phyloP scores from a whole-genome alignment of 176 grass and related monocot genomes.

The Calamus simplicifolius region DNA sequence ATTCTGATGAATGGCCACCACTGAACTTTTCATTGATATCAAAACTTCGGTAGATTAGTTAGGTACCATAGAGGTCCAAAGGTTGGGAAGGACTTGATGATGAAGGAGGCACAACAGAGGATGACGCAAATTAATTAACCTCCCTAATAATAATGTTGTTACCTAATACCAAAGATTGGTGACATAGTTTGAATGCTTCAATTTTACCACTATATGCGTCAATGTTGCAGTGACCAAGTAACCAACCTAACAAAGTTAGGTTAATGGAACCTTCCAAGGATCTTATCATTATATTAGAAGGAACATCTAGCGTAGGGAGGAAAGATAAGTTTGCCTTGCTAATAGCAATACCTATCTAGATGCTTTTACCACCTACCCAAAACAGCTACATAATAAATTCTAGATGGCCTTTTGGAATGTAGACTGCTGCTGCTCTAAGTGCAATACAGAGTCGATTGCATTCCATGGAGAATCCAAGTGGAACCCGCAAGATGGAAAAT shows the following conservation, averaged over 20 bases:
- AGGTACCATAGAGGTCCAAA: slow-evolving; percentile 39
- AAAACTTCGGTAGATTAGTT: slow-evolving; percentile 31
- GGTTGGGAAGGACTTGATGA: slow-evolving; percentile 26
- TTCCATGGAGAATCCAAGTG: no score
- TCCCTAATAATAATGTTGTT: slow-evolving; percentile 24
- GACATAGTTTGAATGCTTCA: slow-evolving; percentile 34
- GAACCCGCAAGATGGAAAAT: no score
- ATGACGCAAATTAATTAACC: slow-evolving; percentile 18
- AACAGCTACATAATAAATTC: no score
- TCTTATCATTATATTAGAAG: slow-evolving; percentile 40
- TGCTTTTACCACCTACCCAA: no score
- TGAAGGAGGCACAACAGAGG: slow-evolving; percentile 37
- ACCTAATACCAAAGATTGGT: slow-evolving; percentile 47
- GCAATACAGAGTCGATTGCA: no score
- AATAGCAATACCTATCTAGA: no score
- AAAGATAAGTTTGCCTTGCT: slow-evolving; percentile 9
- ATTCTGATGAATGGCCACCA: slow-evolving; percentile 1
- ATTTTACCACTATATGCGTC: slow-evolving; percentile 34
- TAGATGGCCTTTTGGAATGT: no score
- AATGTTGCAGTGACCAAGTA: slow-evolving; percentile 33
- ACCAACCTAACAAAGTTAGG: slow-evolving; percentile 45
- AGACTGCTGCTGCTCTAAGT: no score
- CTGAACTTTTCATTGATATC: slow-evolving; percentile 26
- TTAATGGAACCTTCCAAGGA: slow-evolving; percentile 24
- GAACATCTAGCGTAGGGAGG: slow-evolving; percentile 31